Evolutionary conservation across 805 yeast species (phyloP).

Genomic region (Scheffersomyces amazonensis): DNA sequence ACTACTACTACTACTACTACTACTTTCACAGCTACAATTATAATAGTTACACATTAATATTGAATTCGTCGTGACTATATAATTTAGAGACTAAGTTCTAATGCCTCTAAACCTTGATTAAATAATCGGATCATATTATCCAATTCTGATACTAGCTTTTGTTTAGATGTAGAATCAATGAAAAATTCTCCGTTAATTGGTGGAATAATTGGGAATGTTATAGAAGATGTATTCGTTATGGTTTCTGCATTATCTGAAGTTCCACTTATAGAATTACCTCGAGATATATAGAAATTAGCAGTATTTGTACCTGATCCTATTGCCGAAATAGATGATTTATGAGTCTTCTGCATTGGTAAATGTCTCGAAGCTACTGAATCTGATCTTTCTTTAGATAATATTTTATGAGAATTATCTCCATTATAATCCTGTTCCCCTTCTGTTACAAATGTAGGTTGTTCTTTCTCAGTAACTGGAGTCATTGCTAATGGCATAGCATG

Average conservation of each 20-base stretch:
- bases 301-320: background rate
- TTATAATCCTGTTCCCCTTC: conserved; percentile 4
- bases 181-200: conserved; percentile 34
- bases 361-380: conserved; percentile 8
- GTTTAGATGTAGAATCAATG: conserved; percentile 33
- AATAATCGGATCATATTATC: conserved; percentile 37
- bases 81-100: conserved; percentile 27
- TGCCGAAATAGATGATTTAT: background rate
- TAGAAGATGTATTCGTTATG: conserved; percentile 1
- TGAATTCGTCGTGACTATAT: no score
- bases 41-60: no score
- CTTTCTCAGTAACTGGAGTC: conserved; percentile 77
- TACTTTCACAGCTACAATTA: no score
- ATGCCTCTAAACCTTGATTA: conserved; percentile 38
- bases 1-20: no score
- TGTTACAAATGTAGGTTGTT: conserved; percentile 12
- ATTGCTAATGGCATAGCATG: conserved; percentile 59
- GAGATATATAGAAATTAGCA: conserved; percentile 7
- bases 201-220: conserved; percentile 35
- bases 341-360: conserved; percentile 6
- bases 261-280: conserved; percentile 10
- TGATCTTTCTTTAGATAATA: conserved; percentile 11
- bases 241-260: background rate
- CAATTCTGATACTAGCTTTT: conserved; percentile 31
- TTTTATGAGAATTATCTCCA: conserved; percentile 8